Evolutionary conservation across 129 eudicot species (phyloP).

Genomic region (carrot (Daucus carota)): DNA sequence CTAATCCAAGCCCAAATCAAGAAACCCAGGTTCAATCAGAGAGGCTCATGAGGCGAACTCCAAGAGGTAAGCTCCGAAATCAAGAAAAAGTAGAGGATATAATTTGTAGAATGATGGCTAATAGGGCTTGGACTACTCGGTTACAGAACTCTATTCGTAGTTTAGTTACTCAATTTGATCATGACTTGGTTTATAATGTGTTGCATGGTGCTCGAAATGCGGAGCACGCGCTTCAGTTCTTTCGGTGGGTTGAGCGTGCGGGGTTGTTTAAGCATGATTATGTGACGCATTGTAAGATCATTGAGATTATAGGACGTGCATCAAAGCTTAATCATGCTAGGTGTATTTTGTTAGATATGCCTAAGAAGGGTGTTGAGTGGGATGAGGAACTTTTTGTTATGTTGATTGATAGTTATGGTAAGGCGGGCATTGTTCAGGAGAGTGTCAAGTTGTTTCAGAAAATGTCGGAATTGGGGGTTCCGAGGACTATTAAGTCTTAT

Average conservation of each 20-base stretch:
- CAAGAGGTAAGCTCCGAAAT: conserved; percentile 48
- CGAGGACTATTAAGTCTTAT: conserved; percentile 50
- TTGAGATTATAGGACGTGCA: conserved; percentile 68
- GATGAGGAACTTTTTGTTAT: conserved; percentile 81
- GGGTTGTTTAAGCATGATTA: conserved; percentile 55
- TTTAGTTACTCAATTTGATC: conserved; percentile 64
- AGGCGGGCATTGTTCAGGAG: conserved; percentile 81
- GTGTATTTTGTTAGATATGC: conserved; percentile 83
- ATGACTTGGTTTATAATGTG: conserved; percentile 67
- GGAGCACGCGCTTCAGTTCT: conserved; percentile 90
- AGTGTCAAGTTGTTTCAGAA: conserved; percentile 68
- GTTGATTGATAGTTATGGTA: conserved; percentile 72
- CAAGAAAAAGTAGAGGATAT: conserved; percentile 59
- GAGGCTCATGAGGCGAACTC: conserved; percentile 22
- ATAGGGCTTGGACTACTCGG: conserved; percentile 87
- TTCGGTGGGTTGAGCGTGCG: conserved; percentile 83
- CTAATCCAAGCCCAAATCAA: conserved; percentile 15
- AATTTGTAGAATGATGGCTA: conserved; percentile 84
- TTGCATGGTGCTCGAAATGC: conserved; percentile 52
- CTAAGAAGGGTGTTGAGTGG: conserved; percentile 66
- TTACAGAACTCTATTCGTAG: conserved; percentile 74
- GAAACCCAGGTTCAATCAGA: conserved; percentile 22
- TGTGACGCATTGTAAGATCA: conserved; percentile 60
- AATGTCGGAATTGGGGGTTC: conserved; percentile 77
- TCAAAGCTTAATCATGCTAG: conserved; percentile 85